Conservation (phyloP, 2,329 filamentous ascomycete species). For the Penicillium sp. region DNA sequence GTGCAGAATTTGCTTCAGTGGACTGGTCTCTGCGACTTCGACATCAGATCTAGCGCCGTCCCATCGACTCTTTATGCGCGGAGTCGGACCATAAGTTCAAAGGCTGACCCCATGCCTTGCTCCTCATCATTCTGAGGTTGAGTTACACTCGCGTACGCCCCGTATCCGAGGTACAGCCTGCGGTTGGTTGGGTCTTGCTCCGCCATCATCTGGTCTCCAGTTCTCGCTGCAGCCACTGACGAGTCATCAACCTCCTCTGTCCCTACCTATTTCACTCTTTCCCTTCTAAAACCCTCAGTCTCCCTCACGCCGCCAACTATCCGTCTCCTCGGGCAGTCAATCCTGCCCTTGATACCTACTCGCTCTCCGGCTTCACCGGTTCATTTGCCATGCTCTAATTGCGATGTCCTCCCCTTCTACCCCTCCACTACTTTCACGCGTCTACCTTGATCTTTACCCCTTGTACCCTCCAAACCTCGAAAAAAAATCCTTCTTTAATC, state of each 20-base stretch:
- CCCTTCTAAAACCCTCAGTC: not conserved
- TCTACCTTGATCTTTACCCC: constrained; percentile 8
- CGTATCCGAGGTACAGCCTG: constrained; percentile 3
- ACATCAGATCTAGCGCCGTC: constrained; percentile 24
- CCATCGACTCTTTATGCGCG: constrained; percentile 17
- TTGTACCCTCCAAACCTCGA: constrained; percentile 12
- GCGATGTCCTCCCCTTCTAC: not conserved
- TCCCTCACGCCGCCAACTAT: not conserved
- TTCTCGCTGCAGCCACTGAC: not conserved
- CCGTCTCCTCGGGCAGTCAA: not conserved
- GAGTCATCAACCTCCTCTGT: constrained; percentile 7
- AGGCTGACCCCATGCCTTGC: constrained; percentile 12
- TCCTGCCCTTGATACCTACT: constrained; percentile 3
- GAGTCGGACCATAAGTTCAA: constrained; percentile 23
- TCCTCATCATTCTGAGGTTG: not conserved
- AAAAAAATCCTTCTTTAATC: constrained; percentile 12
- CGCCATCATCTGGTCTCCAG: not conserved
- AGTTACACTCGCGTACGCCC: not conserved
- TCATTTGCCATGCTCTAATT: constrained; percentile 6
- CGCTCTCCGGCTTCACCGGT: constrained; percentile 6
- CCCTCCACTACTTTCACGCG: constrained; percentile 1
- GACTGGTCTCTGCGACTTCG: constrained; percentile 25
- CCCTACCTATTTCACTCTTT: constrained; percentile 13
- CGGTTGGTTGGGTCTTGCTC: constrained; percentile 1
- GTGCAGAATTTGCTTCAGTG: constrained; percentile 30